Conservation (phyloP, 2,329 filamentous ascomycete species). For the Cadophora sp. region DNA sequence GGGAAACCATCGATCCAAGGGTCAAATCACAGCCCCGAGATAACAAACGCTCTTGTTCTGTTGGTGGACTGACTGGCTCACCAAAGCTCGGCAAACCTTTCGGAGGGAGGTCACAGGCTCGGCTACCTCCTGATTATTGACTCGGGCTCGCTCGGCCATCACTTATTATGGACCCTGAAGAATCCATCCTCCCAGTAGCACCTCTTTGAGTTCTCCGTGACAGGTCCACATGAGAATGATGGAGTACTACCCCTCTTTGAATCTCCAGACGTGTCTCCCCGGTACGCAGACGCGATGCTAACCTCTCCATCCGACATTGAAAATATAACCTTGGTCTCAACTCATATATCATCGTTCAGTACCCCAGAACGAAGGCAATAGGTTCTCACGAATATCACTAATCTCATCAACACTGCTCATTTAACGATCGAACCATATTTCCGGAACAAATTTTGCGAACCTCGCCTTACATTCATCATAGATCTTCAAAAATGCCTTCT, state of each 20-base stretch:
- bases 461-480: not conserved
- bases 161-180: not conserved
- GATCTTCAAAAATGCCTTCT: constrained; percentile 1
- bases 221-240: not conserved
- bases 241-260: not conserved
- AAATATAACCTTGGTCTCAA: not conserved
- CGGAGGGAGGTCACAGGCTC: not conserved
- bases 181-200: not conserved
- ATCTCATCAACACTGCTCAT: not conserved
- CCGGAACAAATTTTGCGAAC: no score
- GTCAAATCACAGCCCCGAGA: not conserved
- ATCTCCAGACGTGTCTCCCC: not conserved
- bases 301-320: not conserved
- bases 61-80: not conserved
- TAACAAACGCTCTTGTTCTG: not conserved
- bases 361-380: not conserved
- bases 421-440: not conserved
- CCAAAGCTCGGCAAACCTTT: not conserved
- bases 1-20: not conserved
- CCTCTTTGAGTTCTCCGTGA: not conserved
- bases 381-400: not conserved
- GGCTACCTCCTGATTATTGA: not conserved
- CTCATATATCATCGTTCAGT: not conserved
- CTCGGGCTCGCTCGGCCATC: not conserved
- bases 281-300: not conserved